Base-by-base conservation (phyloP, 169 alveolate genomes). In the Cryptosporidium parvum region DNA sequence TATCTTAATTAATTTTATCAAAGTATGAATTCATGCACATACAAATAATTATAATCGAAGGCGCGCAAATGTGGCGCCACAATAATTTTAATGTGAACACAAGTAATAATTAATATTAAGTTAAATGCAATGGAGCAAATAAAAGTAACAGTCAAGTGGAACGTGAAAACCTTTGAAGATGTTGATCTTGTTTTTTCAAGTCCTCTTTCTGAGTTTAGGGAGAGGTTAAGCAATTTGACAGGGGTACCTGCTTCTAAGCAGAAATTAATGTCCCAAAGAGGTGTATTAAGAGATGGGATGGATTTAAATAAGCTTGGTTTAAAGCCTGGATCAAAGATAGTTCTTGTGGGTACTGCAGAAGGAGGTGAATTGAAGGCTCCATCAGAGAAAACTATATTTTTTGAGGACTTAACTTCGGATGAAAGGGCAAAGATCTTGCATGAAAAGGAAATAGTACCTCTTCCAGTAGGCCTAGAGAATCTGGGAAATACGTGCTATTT, bases 401-500 rank as follows among this genome's bases (percentile, higher is more conserved):
- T 95, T 53, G 99, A 97, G 89, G 99, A 96, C 91, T 91, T 97
- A 86, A 92, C 99, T 3, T 93, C 96, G 14, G 98, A 96, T 75
- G 98, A 97, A 85, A 95, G 94, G 91, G 97, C 97, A 37, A 87
- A 92, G 84, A 53, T 97, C 33, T 93, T 96, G 51, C 85, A 93
- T 42, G 96, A 95, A 71, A 94, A 94, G 84, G 94, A 95, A 39
- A 92, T 94, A 16, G 95, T 91, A 69, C 96, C 96, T 39, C 85
- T 96, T 35, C 98, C 98, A 1, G 93, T 95, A 80, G 99, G 99
- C 14, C 85, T 97, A 51, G 96, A 95, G 72, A 97, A 97, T 87
- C 86, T 97, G 67, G 99, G 99, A 37, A 97, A 97, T 85, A 97
- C 99, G 16, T 97, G 99, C 69, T 97, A 97, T 92, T 95, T 97